A percentile compares a stretch with the other conserved stretches of the same genome.
phyloP scores from a whole-genome alignment of 441 rosid genomes.

The Breynia disticha region DNA sequence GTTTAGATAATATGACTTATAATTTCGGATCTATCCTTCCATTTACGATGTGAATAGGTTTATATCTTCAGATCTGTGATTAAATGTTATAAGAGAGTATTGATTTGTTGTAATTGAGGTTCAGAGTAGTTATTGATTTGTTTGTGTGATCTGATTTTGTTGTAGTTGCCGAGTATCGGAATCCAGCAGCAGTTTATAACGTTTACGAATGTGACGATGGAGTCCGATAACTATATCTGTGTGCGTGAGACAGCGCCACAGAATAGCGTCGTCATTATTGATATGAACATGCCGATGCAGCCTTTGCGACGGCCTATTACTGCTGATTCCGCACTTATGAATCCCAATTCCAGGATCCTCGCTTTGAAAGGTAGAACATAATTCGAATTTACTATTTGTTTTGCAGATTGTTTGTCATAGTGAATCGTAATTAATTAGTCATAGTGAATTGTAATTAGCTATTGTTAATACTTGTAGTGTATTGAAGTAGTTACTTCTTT shows the following conservation, averaged over 20 bases:
- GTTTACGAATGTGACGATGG: slow-evolving; percentile 84
- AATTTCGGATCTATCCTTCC: too few species aligned
- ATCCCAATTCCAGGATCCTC: slow-evolving; percentile 84
- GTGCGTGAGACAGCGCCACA: slow-evolving; percentile 91
- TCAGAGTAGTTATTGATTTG: background rate
- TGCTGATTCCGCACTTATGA: slow-evolving; percentile 97
- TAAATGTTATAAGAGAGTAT: too few species aligned
- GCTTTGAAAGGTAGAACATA: slow-evolving; percentile 61
- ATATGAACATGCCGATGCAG: slow-evolving; percentile 94
- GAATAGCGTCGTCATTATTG: slow-evolving; percentile 89
- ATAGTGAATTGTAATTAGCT: too few species aligned
- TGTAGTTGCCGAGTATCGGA: slow-evolving; percentile 67
- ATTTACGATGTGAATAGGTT: too few species aligned
- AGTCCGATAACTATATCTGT: slow-evolving; percentile 54
- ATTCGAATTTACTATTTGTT: too few species aligned
- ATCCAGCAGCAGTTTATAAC: slow-evolving; percentile 81
- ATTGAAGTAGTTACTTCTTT: too few species aligned
- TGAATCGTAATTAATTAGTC: too few species aligned
- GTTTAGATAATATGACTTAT: background rate
- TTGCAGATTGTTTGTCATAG: too few species aligned
- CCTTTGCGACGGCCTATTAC: slow-evolving; percentile 94
- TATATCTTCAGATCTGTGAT: too few species aligned
- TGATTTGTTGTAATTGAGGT: too few species aligned
- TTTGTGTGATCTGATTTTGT: slow-evolving; percentile 3
- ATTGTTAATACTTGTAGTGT: too few species aligned